Conservation (phyloP, 2,329 filamentous ascomycete genomes). For the Capronia epimyces region DNA sequence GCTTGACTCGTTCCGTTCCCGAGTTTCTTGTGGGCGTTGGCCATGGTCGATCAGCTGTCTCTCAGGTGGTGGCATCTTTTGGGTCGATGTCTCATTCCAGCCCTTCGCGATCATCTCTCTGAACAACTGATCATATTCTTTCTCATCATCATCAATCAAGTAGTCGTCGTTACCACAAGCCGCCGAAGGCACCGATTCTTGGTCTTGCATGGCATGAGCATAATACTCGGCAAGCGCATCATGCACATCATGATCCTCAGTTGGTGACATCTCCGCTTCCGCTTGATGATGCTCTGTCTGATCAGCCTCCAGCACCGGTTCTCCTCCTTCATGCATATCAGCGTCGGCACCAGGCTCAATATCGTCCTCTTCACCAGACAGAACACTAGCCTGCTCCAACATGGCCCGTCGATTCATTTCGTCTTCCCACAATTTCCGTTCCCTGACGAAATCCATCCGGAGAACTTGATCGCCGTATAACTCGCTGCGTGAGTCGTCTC, state of each 20-base stretch:
- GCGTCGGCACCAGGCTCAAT: neutral
- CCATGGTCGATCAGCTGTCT: neutral
- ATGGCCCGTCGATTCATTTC: constrained; percentile 20
- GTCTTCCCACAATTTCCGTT: constrained; percentile 38
- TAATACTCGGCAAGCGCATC: constrained; percentile 26
- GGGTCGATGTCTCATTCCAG: constrained; percentile 15
- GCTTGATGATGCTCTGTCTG: neutral
- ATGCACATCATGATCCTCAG: constrained; percentile 19
- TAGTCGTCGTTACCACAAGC: constrained; percentile 13
- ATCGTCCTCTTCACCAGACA: constrained; percentile 29
- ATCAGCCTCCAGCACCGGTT: too few species aligned
- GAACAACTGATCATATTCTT: constrained; percentile 59
- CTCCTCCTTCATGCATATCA: neutral
- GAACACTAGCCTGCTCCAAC: constrained; percentile 8
- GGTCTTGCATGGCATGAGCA: neutral
- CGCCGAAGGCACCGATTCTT: neutral
- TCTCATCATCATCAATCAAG: constrained; percentile 43
- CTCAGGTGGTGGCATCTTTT: neutral
- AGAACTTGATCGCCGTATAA: constrained; percentile 41
- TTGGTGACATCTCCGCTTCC: constrained; percentile 20
- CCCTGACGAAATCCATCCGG: constrained; percentile 40
- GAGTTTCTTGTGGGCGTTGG: neutral
- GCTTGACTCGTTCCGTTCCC: neutral
- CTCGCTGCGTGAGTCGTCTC: constrained; percentile 38
- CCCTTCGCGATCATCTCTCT: constrained; percentile 57